phyloP scores from a whole-genome alignment of 1,284 basidiomycete genomes.

The Cutaneotrichosporon sp. region DNA sequence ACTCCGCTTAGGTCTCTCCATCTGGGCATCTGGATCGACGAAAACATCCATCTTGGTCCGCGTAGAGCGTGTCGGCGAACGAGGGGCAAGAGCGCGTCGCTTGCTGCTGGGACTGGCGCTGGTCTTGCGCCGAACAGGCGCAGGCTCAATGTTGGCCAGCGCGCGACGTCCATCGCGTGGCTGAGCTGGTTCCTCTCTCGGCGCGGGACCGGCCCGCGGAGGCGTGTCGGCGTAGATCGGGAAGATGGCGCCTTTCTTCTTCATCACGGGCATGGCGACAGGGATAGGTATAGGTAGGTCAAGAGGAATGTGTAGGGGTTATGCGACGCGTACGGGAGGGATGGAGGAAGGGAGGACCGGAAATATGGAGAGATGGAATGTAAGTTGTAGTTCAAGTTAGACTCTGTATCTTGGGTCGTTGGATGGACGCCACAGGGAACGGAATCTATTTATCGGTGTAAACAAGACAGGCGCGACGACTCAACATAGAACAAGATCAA shows the following conservation, averaged over 20 bases:
- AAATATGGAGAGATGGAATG: background rate
- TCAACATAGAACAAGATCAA: too few species aligned
- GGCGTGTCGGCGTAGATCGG: conserved; percentile 53
- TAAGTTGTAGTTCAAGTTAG: background rate
- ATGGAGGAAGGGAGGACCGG: background rate
- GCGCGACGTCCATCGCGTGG: conserved; percentile 12
- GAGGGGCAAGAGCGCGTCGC: background rate
- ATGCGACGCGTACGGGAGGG: background rate
- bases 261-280: conserved; percentile 47
- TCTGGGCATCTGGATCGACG: background rate
- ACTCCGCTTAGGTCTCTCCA: background rate
- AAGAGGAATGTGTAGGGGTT: background rate
- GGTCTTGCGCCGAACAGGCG: background rate
- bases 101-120: background rate
- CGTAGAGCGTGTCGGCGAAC: background rate
- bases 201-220: conserved; percentile 6
- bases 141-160: background rate
- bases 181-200: conserved; percentile 14
- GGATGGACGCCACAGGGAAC: background rate
- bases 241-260: conserved; percentile 53
- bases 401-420: background rate
- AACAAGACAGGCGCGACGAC: conserved; percentile 5
- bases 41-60: background rate
- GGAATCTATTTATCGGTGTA: background rate
- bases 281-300: background rate